A percentile compares a stretch with the other conserved stretches of the same genome.
Evolutionary conservation across 2,329 filamentous ascomycete species (phyloP).

Genomic region (Mollisiaceae sp.): DNA sequence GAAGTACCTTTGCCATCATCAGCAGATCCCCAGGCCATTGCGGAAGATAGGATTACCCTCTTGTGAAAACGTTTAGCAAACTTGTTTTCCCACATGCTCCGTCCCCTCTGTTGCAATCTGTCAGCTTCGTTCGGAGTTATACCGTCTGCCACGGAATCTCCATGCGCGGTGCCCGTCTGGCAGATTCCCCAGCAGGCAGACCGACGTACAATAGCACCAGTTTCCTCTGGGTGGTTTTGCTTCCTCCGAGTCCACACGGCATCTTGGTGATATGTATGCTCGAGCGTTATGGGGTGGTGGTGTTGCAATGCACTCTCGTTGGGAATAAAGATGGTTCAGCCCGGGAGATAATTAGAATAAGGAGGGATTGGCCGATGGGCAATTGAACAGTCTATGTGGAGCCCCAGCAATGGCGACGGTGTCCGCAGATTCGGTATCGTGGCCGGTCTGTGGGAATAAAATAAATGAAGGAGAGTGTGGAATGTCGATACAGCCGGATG

Average conservation of each 20-base stretch:
- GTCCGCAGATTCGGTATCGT: neutral
- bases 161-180: neutral
- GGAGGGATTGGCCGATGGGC: neutral
- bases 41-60: conserved; percentile 69
- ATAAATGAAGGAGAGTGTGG: neutral
- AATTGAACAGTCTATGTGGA: neutral
- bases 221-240: conserved; percentile 74
- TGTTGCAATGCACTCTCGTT: neutral
- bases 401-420: neutral
- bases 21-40: conserved; percentile 8
- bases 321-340: neutral
- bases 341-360: neutral
- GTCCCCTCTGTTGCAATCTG: conserved; percentile 70
- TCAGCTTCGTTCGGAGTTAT: neutral
- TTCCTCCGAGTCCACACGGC: conserved; percentile 51
- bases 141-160: neutral
- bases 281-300: neutral
- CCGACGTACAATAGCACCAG: conserved; percentile 70
- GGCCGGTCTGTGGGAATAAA: neutral
- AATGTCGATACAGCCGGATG: neutral
- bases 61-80: conserved; percentile 95
- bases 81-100: conserved; percentile 98
- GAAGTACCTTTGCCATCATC: conserved; percentile 72
- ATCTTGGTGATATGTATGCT: conserved; percentile 28
- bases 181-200: conserved; percentile 28